Conservation (phyloP, 441 rosid genomes). For the Kokia cookei region DNA sequence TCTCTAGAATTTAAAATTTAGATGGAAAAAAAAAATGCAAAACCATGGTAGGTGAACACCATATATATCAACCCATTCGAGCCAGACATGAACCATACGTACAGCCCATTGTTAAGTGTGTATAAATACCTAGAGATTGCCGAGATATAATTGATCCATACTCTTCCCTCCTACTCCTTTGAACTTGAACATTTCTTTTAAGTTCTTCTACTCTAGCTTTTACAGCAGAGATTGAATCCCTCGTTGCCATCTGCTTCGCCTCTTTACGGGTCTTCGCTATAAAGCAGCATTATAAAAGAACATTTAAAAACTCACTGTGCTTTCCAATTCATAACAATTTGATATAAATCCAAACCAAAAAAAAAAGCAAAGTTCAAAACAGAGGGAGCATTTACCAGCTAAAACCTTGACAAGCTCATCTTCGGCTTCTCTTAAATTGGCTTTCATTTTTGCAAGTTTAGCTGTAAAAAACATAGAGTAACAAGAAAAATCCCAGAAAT, state of each 20-base stretch:
- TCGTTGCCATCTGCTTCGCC: constrained; percentile 57
- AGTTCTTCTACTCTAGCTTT: constrained; percentile 52
- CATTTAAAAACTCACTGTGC: background rate
- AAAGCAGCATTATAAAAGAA: constrained; percentile 8
- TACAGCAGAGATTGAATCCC: constrained; percentile 54
- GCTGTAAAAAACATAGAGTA: constrained; percentile 34
- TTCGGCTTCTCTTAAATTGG: constrained; percentile 67
- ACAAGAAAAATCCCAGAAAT: background rate
- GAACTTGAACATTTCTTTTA: constrained; percentile 40
- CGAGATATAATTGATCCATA: constrained; percentile 41
- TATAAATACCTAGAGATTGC: constrained; percentile 41
- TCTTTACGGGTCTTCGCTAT: constrained; percentile 81
- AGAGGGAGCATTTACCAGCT: constrained; percentile 42
- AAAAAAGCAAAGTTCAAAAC: background rate
- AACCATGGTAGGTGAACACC: background rate
- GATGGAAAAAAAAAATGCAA: background rate
- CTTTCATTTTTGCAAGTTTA: constrained; percentile 44
- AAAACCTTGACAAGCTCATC: constrained; percentile 68
- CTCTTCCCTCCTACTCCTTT: constrained; percentile 57
- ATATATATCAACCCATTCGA: background rate
- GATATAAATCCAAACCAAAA: background rate
- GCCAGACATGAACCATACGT: background rate
- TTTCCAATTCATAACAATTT: background rate
- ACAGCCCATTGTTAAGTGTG: background rate
- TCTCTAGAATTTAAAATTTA: background rate